Percentiles rank a stretch among this genome's conserved stretches.
Conservation (phyloP, 768 basidiomycete species). For the Pleurotus eryngii region DNA sequence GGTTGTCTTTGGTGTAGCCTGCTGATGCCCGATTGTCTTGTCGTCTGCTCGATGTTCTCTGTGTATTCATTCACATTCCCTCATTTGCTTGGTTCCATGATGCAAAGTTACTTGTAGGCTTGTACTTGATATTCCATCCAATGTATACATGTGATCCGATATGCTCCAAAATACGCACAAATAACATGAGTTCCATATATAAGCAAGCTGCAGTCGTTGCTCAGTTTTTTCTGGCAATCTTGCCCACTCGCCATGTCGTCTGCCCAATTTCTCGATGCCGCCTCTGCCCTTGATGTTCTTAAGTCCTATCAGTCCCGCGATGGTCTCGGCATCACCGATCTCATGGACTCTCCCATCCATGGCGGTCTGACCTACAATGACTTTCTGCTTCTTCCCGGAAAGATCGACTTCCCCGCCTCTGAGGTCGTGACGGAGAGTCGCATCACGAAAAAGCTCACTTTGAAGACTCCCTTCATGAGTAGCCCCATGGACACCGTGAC, state of each 20-base stretch:
- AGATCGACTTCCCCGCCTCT: constrained; percentile 87
- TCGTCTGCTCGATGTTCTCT: too few species aligned
- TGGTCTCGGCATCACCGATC: constrained; percentile 80
- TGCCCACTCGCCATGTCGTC: constrained; percentile 24
- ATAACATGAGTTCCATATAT: too few species aligned
- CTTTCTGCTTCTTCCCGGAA: constrained; percentile 90
- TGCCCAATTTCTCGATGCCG: constrained; percentile 55
- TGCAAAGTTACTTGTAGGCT: too few species aligned
- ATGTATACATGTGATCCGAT: too few species aligned
- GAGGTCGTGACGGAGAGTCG: constrained; percentile 80
- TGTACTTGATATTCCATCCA: too few species aligned
- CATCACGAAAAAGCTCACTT: constrained; percentile 84
- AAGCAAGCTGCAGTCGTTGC: too few species aligned
- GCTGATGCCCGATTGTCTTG: too few species aligned
- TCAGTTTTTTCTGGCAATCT: constrained; percentile 10
- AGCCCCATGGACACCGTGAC: constrained; percentile 99
- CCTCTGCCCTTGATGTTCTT: constrained; percentile 74
- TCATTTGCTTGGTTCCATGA: too few species aligned
- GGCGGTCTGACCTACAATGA: constrained; percentile 98
- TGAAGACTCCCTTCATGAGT: constrained; percentile 96
- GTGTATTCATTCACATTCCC: too few species aligned
- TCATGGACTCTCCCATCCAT: constrained; percentile 83
- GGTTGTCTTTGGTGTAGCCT: too few species aligned
- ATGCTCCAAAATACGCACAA: too few species aligned
- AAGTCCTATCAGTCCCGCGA: constrained; percentile 66